Evolutionary conservation across 805 yeast genomes (phyloP), one percentile per base, ranked within the genome.

Genomic region (Kregervanrija fluxuum): DNA sequence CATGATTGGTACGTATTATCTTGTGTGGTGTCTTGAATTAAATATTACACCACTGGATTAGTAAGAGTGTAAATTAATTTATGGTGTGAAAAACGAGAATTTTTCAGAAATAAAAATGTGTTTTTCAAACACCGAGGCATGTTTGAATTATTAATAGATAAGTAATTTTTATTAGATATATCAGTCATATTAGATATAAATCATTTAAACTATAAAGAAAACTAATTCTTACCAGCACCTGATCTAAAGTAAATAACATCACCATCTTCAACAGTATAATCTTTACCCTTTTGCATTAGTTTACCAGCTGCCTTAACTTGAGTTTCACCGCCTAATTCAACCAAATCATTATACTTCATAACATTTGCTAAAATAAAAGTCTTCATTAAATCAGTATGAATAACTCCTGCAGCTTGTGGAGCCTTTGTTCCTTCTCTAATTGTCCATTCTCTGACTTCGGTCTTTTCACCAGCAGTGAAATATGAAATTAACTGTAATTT

Each of bases 401-500:
- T 89, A 32, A 83, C 82, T 16, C 90, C 95, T 1, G 96, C 96
- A 2, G 95, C 96, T 50, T 85, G 85, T 34, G 91, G 90, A 2
- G 95, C 95, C 33, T 78, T 75, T 13, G 84, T 75, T 30, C 88
- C 86, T 42, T 71, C 70, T 59, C 90, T 74, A 44, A 89, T 72
- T 13, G 89, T 84, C 97, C 97, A 89, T 62, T 89, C 95, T 57
- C 91, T 71, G 9, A 85, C 90, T 64, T 89, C 96, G 33, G 58
- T 60, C 42, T 73, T 70, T 22, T 81, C 80, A 30, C 96, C 96
- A 59, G 95, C 85, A 0, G 97, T 89, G 67, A 83, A 89, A 63
- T 77, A 89, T 35, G 95, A 84, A 16, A 87, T 85, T 59, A 89
- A 69, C 43, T 80, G 77, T 47, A 89, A 69, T 46, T 78, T 74